Base-by-base conservation (phyloP, 2,329 filamentous ascomycete species). In the Laburnicola sp. region DNA sequence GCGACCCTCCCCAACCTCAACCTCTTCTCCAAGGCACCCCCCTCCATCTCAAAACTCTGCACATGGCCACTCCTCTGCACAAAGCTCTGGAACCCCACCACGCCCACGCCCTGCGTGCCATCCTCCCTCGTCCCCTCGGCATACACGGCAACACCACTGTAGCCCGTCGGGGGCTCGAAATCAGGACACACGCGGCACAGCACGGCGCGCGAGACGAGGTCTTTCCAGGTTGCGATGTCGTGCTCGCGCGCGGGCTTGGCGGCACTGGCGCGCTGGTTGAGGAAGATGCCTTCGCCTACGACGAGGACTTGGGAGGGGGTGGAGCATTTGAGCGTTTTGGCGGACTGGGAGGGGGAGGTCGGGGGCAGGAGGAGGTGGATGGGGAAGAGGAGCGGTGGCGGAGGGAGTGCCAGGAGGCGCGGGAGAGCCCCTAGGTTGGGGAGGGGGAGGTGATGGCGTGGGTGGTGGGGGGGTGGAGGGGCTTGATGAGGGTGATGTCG, bases 61-160 rank as follows among this genome's bases (percentile, higher is more conserved):
- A 55, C 45, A 26, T 55, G 54, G 4, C 48, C 55, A 38, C 48
- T 40, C 26, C 47, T 27, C 38, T 64, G 62, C 3, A 60, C 60
- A 36, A 64, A 64, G 36, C 54, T 58, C 39, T 63, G 60, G 28
- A 64, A 62, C 3, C 58, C 60, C 4, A 59, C 53, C 8, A 63
- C 43, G n/a, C 55, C 58, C 1, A 53, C 51, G 4, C 60, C 58
- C 6, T 48, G 21, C 3, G 49, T 58, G 0, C 58, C 57, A 45
- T 64, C 57, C 25, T 65, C 53, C 26, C 57, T 51, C 4, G 37
- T 31, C 0, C 60, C 59, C 26, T 63, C 46, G 1, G 54, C 54
- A 32, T 59, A 62, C 2, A 65, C 32, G 10, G 60, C 62, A 21
- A 57, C 50, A 2, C 62, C 62, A 50, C 62, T 65, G 46, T 62